Evolutionary conservation across 805 yeast species (phyloP), one percentile per base, ranked within the genome.

Genomic region (Metschnikowia bowlesiae): DNA sequence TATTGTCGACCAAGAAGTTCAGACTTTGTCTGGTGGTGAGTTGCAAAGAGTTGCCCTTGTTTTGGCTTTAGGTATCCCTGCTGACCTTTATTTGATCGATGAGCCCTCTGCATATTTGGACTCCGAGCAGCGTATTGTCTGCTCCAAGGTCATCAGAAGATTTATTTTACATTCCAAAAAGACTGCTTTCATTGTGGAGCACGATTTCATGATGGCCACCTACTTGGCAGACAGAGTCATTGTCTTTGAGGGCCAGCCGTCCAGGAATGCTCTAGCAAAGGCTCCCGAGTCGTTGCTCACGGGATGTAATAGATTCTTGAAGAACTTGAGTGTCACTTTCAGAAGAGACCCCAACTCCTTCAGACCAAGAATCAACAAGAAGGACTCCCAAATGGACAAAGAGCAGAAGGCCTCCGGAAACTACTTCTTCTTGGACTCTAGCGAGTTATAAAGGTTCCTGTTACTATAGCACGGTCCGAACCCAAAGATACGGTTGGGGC

Each of bases 161-260:
- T 94, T 90, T 67, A 88, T 94, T 65, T 76, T 94, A 69, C 99
- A 94, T 69, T 83, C 97, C 61, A 91, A 92, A 79, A 94, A 92
- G 81, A 92, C 98, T 42, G 99, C 99, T n/a, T 94, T 94, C 70
- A 79, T 94, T 63, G 99, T 94, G 52, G 99, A 94, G 85, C 99
- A 94, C 84, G 99, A 94, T 82, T 94, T 94, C 82, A 94, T 94
- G 78, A 94, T 94, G 99, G 98, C 99, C 58, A 94, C 99, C 14
- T 94, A 94, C 70, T 81, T 94, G 79, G 99, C 99, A 56, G 99
- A 94, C 74, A 83, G 96, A 67, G 99, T 94, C 63, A 92, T 94
- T 81, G 98, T 94, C 50, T 94, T 92, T 65, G 99, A 94, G 72
- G 99, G 99, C 71, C 64, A 74, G 57, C 98, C 99, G 48, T 89